These are phyloP conservation scores for Limnanthes douglasii DNA, from an alignment of 345 rosid genomes.

Conservation along the genomic window DNA sequence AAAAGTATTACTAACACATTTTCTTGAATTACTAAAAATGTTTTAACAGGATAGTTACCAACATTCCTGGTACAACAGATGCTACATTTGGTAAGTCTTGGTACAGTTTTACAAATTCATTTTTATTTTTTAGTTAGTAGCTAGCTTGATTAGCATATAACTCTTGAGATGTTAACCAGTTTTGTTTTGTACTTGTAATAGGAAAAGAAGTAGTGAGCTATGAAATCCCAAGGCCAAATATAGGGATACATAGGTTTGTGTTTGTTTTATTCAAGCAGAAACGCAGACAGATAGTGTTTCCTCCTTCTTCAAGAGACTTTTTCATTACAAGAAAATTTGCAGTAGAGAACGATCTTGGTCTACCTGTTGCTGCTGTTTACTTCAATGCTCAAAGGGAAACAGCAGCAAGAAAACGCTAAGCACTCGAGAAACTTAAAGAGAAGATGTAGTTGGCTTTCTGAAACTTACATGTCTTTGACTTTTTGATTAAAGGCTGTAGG, in stretches of 20 bases:
- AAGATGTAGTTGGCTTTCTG: no score
- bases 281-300: conserved; percentile 23
- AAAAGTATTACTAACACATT: neutral
- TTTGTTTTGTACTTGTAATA: conserved; percentile 8
- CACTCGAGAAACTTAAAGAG: no score
- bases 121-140: neutral
- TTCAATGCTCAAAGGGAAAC: conserved; percentile 62
- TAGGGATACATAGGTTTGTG: conserved; percentile 60
- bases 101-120: neutral
- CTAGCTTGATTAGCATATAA: neutral
- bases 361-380: conserved; percentile 64
- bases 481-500: no score
- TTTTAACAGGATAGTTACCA: conserved; percentile 35
- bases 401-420: conserved; percentile 44
- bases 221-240: conserved; percentile 42
- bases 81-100: conserved; percentile 42
- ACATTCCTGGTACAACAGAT: conserved; percentile 61
- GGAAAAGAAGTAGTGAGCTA: conserved; percentile 52
- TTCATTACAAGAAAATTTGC: conserved; percentile 46
- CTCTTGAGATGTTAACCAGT: no score
- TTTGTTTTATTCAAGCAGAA: conserved; percentile 48
- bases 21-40: neutral
- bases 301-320: conserved; percentile 37
- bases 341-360: conserved; percentile 34
- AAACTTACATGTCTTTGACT: no score